These are phyloP conservation scores for Beauveria australis DNA, from an alignment of 2,329 filamentous ascomycete genomes.

Conservation along the genomic window DNA sequence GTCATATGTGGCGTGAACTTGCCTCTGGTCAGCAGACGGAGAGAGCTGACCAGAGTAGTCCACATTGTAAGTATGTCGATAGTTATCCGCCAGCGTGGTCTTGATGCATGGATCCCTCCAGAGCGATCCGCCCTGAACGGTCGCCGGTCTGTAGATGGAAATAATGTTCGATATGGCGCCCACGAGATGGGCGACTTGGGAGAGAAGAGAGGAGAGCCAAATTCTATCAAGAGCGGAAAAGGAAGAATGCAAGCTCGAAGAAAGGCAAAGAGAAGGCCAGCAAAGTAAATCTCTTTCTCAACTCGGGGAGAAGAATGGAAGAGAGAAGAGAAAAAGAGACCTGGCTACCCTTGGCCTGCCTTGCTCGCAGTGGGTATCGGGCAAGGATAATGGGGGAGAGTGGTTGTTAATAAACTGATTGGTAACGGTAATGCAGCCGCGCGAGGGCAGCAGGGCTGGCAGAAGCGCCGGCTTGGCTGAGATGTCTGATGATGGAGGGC, in stretches of 20 bases:
- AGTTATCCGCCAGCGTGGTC: conserved; percentile 66
- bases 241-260: not conserved
- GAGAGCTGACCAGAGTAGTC: conserved; percentile 62
- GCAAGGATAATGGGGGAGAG: conserved; percentile 5
- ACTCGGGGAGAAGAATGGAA: not conserved
- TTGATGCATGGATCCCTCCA: conserved; percentile 67
- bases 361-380: conserved; percentile 10
- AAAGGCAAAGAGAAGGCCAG: not conserved
- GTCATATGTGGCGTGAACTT: conserved; percentile 57
- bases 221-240: not conserved
- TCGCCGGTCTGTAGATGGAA: conserved; percentile 54
- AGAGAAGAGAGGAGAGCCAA: not conserved
- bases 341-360: conserved; percentile 2
- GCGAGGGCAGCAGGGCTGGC: not conserved
- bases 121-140: conserved; percentile 69
- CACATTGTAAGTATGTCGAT: conserved; percentile 68
- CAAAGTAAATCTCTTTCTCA: conserved; percentile 4
- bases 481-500: not conserved
- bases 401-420: conserved; percentile 10
- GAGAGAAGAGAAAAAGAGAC: not conserved
- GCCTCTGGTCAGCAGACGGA: conserved; percentile 56
- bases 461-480: conserved; percentile 6
- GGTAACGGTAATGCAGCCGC: conserved; percentile 8
- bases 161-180: conserved; percentile 46
- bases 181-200: conserved; percentile 41